phyloP scores from a whole-genome alignment of 1,139 yeast species.

The Hansenula lynferdii region DNA sequence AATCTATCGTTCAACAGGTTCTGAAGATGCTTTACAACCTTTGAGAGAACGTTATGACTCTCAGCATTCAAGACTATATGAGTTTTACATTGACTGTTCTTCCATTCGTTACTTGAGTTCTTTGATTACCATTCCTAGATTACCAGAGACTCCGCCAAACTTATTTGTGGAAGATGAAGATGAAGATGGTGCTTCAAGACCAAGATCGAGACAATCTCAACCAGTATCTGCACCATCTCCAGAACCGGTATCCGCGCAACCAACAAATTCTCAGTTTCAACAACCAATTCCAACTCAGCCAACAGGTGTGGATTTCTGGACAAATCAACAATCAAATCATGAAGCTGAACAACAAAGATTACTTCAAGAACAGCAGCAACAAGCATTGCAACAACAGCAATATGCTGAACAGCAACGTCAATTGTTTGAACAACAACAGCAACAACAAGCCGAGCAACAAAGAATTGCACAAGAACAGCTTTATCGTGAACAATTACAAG shows the following conservation, averaged over 20 bases:
- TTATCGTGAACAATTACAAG: constrained; percentile 63
- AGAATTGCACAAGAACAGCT: constrained; percentile 72
- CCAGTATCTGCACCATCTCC: constrained; percentile 36
- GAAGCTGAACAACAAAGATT: constrained; percentile 46
- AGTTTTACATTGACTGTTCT: constrained; percentile 88
- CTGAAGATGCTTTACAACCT: constrained; percentile 74
- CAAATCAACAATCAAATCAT: constrained; percentile 31
- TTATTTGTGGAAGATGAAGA: constrained; percentile 42
- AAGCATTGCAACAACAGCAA: constrained; percentile 40
- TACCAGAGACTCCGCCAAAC: constrained; percentile 74
- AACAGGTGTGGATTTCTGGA: constrained; percentile 42
- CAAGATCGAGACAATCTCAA: constrained; percentile 40
- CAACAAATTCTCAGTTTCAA: constrained; percentile 36
- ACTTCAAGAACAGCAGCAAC: constrained; percentile 44
- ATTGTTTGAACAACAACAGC: constrained; percentile 63
- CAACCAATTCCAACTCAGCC: constrained; percentile 25
- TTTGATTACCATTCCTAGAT: constrained; percentile 80
- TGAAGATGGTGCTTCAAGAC: constrained; percentile 32
- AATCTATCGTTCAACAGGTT: constrained; percentile 71
- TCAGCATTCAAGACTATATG: constrained; percentile 78
- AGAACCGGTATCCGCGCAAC: constrained; percentile 41
- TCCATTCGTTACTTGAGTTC: constrained; percentile 79
- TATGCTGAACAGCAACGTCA: constrained; percentile 61
- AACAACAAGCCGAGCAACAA: constrained; percentile 71
- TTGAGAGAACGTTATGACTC: constrained; percentile 66